Evolutionary conservation across 1,284 basidiomycete genomes (phyloP).

Genomic region (Puccinia polysora): DNA sequence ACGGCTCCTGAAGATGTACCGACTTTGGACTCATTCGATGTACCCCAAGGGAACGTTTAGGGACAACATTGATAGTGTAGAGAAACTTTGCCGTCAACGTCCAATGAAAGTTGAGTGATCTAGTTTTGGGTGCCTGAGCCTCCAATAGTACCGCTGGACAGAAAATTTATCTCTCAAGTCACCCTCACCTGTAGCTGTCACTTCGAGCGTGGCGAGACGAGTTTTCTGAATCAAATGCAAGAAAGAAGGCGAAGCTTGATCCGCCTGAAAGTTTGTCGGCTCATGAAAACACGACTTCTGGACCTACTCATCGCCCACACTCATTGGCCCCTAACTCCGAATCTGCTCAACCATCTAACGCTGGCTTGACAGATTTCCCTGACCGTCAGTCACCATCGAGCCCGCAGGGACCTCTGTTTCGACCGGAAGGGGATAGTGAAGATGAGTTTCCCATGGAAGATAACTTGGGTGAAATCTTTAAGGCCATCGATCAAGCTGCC

Average conservation of each 20-base stretch:
- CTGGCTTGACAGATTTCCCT: not conserved
- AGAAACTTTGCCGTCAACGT: constrained; percentile 75
- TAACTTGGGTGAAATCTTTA: not conserved
- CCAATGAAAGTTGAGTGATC: constrained; percentile 65
- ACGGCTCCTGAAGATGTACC: constrained; percentile 72
- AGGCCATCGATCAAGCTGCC: not conserved
- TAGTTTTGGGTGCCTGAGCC: not conserved
- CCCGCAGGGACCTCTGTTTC: not conserved
- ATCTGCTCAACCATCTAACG: too few relatives aligned
- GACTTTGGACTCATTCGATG: constrained; percentile 85
- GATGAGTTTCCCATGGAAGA: not conserved
- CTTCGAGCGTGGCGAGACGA: too few relatives aligned
- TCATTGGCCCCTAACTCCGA: not conserved
- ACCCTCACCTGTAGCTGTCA: too few relatives aligned
- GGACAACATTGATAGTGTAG: constrained; percentile 73
- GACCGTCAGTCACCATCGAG: not conserved
- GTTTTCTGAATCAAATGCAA: too few relatives aligned
- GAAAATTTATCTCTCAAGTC: too few relatives aligned
- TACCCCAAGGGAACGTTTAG: constrained; percentile 78
- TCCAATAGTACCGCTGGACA: too few relatives aligned
- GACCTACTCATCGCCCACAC: too few relatives aligned
- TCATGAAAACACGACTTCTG: too few relatives aligned
- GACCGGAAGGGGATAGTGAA: constrained; percentile 8
- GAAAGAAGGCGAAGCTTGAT: too few relatives aligned
- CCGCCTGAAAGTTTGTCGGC: too few relatives aligned